Evolutionary conservation across 2,329 filamentous ascomycete species (phyloP), one percentile per base, ranked within the genome.

Genomic region (Diaporthe citriasiana): DNA sequence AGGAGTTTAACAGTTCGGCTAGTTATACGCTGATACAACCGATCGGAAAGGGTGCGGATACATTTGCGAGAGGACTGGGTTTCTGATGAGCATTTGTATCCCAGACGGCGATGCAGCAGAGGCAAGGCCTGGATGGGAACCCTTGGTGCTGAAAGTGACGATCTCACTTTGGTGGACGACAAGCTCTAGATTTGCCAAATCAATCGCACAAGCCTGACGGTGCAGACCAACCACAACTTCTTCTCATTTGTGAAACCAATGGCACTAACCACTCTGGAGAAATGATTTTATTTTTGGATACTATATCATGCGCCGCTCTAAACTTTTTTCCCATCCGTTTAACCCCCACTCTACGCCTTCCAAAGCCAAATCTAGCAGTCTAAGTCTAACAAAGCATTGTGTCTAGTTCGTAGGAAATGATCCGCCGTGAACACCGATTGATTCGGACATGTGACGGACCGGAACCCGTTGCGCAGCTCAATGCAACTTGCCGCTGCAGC

Each of bases 21-120:
- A 72, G 70, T 27, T 72, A 72, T n/a, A 72, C 59, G 25, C 38
- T 72, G 30, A 53, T 72, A n/a, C 70, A 72, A 15, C 70, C 70
- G 15, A 69, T 72, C 1, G 70, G 70, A 8, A 59, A 40, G 15
- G n/a, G 63, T 9, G 45, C 63, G 30, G 63, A 53, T n/a, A 27
- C n/a, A 3, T 68, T 68, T 40, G 17, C 33, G 2, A 53, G 63
- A 12, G 10, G 4, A 1, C 15, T 68, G 33, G 47, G 63, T 6
- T 40, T 68, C 19, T 68, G 22, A 51, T 12, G 8, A 12, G 12
- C 2, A 35, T n/a, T 1, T 25, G 17, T 6, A 25, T 47, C 19
- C n/a, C 22, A 7, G 6, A n/a, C 2, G 19, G 8, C 45, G 8
- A n/a, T 47, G 45, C 7, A 7, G 22, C 7, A 22, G 22, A n/a